These are phyloP conservation scores for Emergomyces africanus DNA, from an alignment of 2,329 filamentous ascomycete genomes.

Conservation along the genomic window DNA sequence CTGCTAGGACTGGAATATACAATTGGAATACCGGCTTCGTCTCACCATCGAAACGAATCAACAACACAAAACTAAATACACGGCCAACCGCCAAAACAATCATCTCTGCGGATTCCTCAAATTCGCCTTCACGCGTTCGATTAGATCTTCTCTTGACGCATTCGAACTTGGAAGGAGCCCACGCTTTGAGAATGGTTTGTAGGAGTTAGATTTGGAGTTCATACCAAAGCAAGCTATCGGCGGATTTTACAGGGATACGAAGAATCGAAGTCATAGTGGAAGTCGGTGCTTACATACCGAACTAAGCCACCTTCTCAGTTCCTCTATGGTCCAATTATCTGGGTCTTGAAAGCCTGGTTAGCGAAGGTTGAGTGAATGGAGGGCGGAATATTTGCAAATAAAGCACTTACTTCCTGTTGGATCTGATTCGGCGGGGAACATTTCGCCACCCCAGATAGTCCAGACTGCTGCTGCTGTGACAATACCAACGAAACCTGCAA, in stretches of 20 bases:
- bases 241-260: background rate
- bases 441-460: conserved; percentile 72
- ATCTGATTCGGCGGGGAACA: conserved; percentile 64
- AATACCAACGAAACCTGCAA: conserved; percentile 62
- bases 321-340: conserved; percentile 62
- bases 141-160: conserved; percentile 49
- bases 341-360: conserved; percentile 37
- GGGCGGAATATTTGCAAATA: background rate
- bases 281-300: conserved; percentile 40
- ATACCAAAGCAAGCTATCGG: background rate
- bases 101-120: conserved; percentile 36
- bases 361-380: background rate
- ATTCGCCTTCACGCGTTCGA: conserved; percentile 58
- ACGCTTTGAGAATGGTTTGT: conserved; percentile 36
- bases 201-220: background rate
- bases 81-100: conserved; percentile 6
- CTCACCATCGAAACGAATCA: background rate
- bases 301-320: conserved; percentile 69
- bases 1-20: background rate
- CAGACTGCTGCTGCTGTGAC: conserved; percentile 70
- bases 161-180: conserved; percentile 47
- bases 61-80: background rate
- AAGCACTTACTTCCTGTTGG: conserved; percentile 57
- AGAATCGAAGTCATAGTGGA: background rate
- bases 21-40: background rate